phyloP scores from a whole-genome alignment of 306 rosid species.

The Medicago lupulina region DNA sequence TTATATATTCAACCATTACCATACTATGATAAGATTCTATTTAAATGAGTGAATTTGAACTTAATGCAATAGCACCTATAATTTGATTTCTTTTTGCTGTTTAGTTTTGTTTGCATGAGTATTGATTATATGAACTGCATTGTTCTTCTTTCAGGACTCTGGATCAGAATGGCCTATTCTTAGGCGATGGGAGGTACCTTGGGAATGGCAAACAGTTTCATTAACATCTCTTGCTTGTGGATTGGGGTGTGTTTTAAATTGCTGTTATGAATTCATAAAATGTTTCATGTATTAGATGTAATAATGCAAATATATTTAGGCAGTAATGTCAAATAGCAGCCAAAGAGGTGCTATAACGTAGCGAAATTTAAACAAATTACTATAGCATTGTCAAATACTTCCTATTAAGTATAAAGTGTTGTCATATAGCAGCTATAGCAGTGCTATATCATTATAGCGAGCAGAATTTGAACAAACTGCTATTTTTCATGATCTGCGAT shows the following conservation, averaged over 20 bases:
- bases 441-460: neutral
- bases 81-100: neutral
- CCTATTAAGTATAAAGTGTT: neutral
- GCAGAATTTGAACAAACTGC: neutral
- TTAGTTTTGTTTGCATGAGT: slow-evolving; percentile 20
- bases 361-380: neutral
- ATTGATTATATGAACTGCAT: slow-evolving; percentile 4
- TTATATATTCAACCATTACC: neutral
- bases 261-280: slow-evolving; percentile 27
- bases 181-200: slow-evolving; percentile 94
- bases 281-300: slow-evolving; percentile 31
- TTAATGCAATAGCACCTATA: neutral
- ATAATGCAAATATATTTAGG: neutral
- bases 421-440: neutral
- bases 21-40: neutral
- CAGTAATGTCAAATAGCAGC: neutral
- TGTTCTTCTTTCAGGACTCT: slow-evolving; percentile 58
- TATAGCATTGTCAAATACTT: neutral
- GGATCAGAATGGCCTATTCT: slow-evolving; percentile 68
- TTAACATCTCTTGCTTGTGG: slow-evolving; percentile 91
- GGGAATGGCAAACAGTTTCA: slow-evolving; percentile 96
- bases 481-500: neutral
- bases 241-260: slow-evolving; percentile 64
- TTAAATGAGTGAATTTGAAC: neutral
- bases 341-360: too few species aligned